Evolutionary conservation across 2,329 filamentous ascomycete genomes (phyloP).

Genomic region (Fusarium fujikuroi): DNA sequence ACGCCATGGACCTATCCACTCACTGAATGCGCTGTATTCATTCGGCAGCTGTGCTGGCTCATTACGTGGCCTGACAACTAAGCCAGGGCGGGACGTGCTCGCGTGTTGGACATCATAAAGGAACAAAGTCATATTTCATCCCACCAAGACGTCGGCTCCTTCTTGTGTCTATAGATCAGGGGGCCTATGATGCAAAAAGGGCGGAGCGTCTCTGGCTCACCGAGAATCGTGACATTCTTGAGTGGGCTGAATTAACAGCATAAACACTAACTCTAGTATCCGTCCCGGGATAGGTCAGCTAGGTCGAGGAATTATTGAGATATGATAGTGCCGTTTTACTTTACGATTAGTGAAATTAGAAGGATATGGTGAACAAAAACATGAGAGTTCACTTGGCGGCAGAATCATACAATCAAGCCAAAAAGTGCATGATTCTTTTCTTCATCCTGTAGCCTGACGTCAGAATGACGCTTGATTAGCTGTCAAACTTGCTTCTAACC

Average conservation of each 20-base stretch:
- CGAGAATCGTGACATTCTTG: background rate
- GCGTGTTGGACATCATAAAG: background rate
- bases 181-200: background rate
- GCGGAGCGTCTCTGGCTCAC: background rate
- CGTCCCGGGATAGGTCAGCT: rapidly evolving
- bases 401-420: background rate
- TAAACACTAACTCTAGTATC: background rate
- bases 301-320: background rate
- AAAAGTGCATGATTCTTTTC: background rate
- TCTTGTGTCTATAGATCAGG: background rate
- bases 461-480: background rate
- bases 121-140: background rate
- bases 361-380: background rate
- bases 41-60: background rate
- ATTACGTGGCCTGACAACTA: background rate
- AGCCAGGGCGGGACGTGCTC: background rate
- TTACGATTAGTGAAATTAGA: background rate
- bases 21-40: background rate
- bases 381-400: too few species aligned
- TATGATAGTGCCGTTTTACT: too few species aligned
- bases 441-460: background rate
- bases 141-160: background rate
- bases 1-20: background rate
- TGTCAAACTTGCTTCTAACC: background rate
- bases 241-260: background rate